Conservation (phyloP, 495 filamentous ascomycete species). For the Bombardia bombarda region DNA sequence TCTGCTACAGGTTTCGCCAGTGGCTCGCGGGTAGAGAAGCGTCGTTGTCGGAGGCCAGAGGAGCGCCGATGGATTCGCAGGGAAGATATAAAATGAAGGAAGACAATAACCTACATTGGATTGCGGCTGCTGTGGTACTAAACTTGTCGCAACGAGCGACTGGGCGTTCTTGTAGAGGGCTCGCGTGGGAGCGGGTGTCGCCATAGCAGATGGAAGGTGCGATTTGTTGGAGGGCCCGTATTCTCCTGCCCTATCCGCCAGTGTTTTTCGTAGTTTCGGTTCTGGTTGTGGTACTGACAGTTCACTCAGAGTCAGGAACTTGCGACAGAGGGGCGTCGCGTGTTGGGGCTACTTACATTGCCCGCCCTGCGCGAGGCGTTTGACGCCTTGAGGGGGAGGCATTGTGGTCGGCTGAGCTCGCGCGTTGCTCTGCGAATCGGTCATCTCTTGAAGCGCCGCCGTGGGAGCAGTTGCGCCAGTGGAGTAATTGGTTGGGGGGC, state of each 20-base stretch:
- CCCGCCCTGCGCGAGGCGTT: constrained; percentile 33
- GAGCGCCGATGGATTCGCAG: too few species aligned
- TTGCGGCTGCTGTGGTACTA: constrained; percentile 5
- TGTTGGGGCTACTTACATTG: constrained; percentile 10
- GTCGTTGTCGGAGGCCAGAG: too few species aligned
- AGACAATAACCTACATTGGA: constrained; percentile 7
- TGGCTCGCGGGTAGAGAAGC: too few species aligned
- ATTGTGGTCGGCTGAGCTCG: constrained; percentile 50
- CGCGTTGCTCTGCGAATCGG: constrained; percentile 60
- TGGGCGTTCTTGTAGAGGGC: too few species aligned
- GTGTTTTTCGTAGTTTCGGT: constrained; percentile 51
- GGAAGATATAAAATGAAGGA: not conserved
- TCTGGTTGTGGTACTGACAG: constrained; percentile 37
- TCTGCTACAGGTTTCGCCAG: too few species aligned
- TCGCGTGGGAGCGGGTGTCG: not conserved
- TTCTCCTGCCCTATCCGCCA: constrained; percentile 49
- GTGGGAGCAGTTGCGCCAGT: constrained; percentile 2
- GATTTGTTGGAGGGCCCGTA: constrained; percentile 20
- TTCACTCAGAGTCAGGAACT: constrained; percentile 12
- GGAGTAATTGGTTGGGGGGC: constrained; percentile 9
- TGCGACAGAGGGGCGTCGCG: not conserved
- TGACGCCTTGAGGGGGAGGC: constrained; percentile 27
- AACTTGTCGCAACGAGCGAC: too few species aligned
- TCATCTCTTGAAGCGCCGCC: constrained; percentile 30
- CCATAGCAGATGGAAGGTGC: constrained; percentile 1